Evolutionary conservation across 495 filamentous ascomycete species (phyloP).

Genomic region (Tetracladium marchalianum): DNA sequence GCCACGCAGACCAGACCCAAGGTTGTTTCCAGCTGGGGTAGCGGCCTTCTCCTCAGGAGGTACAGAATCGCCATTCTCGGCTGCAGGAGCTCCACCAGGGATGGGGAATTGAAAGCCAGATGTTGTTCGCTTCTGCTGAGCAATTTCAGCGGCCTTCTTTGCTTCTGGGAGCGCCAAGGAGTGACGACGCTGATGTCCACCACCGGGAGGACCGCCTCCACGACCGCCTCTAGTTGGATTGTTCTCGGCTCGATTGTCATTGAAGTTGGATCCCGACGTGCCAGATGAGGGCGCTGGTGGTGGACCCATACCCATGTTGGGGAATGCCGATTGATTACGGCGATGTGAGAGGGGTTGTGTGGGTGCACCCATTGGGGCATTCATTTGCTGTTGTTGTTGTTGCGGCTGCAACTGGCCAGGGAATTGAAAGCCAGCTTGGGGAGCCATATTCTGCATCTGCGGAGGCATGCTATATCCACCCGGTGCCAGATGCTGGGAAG

Average conservation of each 20-base stretch:
- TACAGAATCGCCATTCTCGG: constrained; percentile 33
- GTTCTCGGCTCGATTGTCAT: constrained; percentile 62
- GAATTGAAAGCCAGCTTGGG: constrained; percentile 85
- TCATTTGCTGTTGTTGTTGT: constrained; percentile 56
- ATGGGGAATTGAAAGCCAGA: constrained; percentile 91
- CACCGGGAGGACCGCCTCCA: constrained; percentile 56
- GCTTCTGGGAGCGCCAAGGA: constrained; percentile 91
- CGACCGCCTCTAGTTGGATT: constrained; percentile 62
- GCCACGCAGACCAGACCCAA: constrained; percentile 22
- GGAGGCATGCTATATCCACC: constrained; percentile 58
- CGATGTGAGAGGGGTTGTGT: constrained; percentile 77
- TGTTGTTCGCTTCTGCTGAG: constrained; percentile 92
- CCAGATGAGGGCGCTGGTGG: constrained; percentile 96
- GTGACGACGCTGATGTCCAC: constrained; percentile 88
- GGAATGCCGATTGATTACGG: constrained; percentile 94
- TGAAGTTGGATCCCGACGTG: constrained; percentile 71
- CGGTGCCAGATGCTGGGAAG: constrained; percentile 64
- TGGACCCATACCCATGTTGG: constrained; percentile 86
- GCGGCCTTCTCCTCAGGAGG: constrained; percentile 35
- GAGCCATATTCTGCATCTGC: constrained; percentile 69
- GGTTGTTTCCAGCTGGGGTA: constrained; percentile 27
- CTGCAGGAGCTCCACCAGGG: constrained; percentile 49
- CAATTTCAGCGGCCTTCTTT: constrained; percentile 93
- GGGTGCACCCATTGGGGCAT: constrained; percentile 61
- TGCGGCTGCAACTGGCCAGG: constrained; percentile 70